phyloP scores from a whole-genome alignment of 2,329 filamentous ascomycete species.

The Pseudocercospora pini-densiflorae region DNA sequence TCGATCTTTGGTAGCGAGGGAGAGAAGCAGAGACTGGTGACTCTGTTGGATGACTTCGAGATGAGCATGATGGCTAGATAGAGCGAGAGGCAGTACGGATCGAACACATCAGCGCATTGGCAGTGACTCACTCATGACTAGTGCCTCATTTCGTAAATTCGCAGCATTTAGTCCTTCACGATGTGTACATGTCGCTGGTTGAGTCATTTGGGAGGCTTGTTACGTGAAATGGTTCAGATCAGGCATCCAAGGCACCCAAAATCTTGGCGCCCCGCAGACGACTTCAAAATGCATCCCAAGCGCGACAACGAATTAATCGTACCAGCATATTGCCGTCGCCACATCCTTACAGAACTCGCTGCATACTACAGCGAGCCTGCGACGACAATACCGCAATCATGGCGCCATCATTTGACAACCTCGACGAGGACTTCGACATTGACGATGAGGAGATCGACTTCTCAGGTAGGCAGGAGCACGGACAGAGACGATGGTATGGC shows the following conservation, averaged over 20 bases:
- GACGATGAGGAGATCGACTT: constrained; percentile 95
- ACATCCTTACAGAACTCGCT: not conserved
- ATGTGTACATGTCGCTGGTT: not conserved
- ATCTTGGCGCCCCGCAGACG: constrained; percentile 6
- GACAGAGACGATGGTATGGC: not conserved
- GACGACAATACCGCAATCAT: constrained; percentile 60
- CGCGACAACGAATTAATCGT: not conserved
- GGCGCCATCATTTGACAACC: constrained; percentile 90
- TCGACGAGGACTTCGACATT: constrained; percentile 78
- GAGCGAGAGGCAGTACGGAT: not conserved
- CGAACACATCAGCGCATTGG: not conserved
- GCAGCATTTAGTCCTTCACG: not conserved
- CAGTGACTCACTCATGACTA: not conserved
- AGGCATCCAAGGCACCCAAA: not conserved
- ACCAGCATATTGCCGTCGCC: not conserved
- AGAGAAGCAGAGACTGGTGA: constrained; percentile 62
- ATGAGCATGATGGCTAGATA: not conserved
- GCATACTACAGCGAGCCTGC: constrained; percentile 8
- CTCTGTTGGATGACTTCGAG: constrained; percentile 24
- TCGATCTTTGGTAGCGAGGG: constrained; percentile 68
- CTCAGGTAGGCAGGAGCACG: constrained; percentile 50
- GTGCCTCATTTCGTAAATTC: not conserved
- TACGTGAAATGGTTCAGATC: not conserved
- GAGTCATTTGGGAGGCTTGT: not conserved
- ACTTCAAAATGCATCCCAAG: not conserved